Conservation (phyloP, 306 rosid genomes). For the Heteromeles arbutifolia region DNA sequence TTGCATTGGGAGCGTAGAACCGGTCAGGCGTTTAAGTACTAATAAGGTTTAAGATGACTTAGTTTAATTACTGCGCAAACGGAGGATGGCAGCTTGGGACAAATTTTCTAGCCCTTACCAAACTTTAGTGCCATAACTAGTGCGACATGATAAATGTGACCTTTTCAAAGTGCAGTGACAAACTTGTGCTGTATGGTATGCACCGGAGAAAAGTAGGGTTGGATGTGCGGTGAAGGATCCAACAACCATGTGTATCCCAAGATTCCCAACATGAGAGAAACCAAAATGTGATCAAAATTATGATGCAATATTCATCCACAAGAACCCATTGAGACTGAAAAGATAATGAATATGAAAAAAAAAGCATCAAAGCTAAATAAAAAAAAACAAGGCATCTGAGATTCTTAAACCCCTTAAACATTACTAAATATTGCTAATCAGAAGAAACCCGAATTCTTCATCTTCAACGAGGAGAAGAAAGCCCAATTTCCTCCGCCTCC, state of each 20-base stretch:
- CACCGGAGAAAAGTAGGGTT: background rate
- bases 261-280: background rate
- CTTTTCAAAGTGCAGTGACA: background rate
- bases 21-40: background rate
- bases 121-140: background rate
- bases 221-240: background rate
- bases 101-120: background rate
- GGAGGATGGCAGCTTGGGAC: background rate
- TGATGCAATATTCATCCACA: background rate
- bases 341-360: conserved; percentile 21
- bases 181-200: background rate
- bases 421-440: background rate
- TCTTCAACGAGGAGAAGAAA: conserved; percentile 14
- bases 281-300: background rate
- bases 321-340: background rate
- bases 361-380: conserved; percentile 11
- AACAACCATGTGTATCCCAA: background rate
- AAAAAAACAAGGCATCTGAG: conserved; percentile 23
- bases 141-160: background rate
- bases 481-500: conserved; percentile 2
- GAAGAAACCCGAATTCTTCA: conserved; percentile 10
- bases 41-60: background rate
- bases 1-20: background rate
- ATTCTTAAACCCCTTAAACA: conserved; percentile 39
- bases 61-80: background rate